These are phyloP conservation scores for Solanum arcanum DNA, from an alignment of 257 asterid species.

Conservation along the genomic window DNA sequence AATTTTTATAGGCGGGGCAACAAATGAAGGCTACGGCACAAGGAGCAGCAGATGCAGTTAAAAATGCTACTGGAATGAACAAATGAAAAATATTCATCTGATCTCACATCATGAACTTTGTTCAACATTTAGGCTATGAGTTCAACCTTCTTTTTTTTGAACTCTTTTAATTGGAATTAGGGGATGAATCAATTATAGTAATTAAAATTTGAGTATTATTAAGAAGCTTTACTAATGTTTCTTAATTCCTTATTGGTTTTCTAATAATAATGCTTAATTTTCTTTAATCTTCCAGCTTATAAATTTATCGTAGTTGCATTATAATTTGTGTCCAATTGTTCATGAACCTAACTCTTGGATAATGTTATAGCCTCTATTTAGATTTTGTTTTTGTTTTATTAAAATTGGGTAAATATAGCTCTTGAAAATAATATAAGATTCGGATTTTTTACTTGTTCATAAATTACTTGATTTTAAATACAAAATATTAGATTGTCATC, in stretches of 20 bases:
- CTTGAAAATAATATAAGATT: neutral
- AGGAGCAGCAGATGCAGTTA: slow-evolving; percentile 6
- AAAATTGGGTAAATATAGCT: neutral
- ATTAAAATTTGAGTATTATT: neutral
- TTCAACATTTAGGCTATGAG: neutral
- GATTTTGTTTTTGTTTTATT: neutral
- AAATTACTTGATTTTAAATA: no score
- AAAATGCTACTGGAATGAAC: slow-evolving; percentile 23
- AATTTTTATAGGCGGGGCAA: neutral
- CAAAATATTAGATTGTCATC: no score
- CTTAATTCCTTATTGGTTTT: neutral
- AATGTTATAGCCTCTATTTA: neutral
- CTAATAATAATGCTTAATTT: neutral
- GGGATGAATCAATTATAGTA: neutral
- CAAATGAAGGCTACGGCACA: slow-evolving; percentile 4
- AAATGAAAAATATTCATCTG: slow-evolving; percentile 6
- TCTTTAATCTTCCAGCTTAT: neutral
- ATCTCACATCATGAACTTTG: neutral
- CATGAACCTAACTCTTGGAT: no score
- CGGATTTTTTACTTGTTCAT: neutral
- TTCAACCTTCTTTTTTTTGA: neutral
- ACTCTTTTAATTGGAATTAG: neutral
- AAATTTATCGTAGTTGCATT: neutral
- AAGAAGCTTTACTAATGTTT: neutral
- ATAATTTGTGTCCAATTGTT: neutral